Base-by-base conservation (phyloP, 1,284 basidiomycete species). In the Malassezia psittaci region DNA sequence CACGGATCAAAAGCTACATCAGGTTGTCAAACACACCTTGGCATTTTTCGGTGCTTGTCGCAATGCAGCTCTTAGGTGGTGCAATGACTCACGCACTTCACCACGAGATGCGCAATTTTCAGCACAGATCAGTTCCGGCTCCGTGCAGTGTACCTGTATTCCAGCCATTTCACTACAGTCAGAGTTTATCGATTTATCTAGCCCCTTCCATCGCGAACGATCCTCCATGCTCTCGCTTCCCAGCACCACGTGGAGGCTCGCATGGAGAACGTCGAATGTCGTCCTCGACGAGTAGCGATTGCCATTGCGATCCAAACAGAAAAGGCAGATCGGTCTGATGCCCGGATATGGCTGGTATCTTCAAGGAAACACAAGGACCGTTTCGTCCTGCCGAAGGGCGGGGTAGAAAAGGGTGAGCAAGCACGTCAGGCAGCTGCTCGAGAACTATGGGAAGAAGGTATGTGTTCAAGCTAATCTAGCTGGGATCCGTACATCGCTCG, bases 371-470 rank as follows among this genome's bases (percentile, higher is more conserved):
- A 73, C 35, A 44, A 53, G 19, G 44, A 55, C 18, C 51, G 49
- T 1, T 72, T 21, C 21, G 69, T 73, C 1, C 54, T 73, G 13
- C 70, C 70, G 29, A 73, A 73, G 51, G 70, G 70, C 29, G 70
- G 70, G 3, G 54, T 72, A n/a, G 68, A 72, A 37, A 10, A 43
- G 12, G 66, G 65, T 35, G 70, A 72, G 52, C 29, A 24, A 15
- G 59, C 58, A 4, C 56, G 62, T 9, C 50, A 59, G 43, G 66
- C 69, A 12, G 70, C 70, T 1, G 34, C 57, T 5, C 51, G 70
- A 19, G 70, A 73, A 54, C 44, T 72, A 6, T 67, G 64, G 62
- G 70, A 73, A 51, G 70, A 73, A 59, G 64, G 61, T 63, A 50
- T 40, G 49, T 43, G 15, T 9, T 1, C 16, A 4, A 18, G n/a